Base-by-base conservation (phyloP, 306 rosid genomes). In the Begonia fuchsioides region DNA sequence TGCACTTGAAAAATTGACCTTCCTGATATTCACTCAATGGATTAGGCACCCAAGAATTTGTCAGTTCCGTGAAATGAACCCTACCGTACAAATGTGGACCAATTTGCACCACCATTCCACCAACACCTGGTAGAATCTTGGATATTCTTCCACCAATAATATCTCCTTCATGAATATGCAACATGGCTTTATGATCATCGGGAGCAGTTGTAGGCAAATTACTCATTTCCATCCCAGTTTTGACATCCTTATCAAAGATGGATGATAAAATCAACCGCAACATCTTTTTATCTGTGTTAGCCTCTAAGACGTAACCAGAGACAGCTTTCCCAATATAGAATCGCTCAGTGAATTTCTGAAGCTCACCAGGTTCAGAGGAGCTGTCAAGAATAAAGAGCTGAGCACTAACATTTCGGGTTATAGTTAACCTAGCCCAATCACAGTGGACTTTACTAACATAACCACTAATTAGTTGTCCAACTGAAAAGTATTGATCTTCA, bases 1-100 rank as follows among this genome's bases (percentile, higher is more conserved):
- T 68, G 69, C 92, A 84, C 71, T 72, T 81, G 63, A 90, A 76
- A 77, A 81, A 85, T 69, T 85, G 84, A 39, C 95, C 87, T 61
- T 81, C 93, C 15, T 65, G 68, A 75, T 70, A 90, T 68, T 82
- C 92, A 50, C 79, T 68, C 72, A 85, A 68, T 0, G 98, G 98
- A 54, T 81, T 75, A 47, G 87, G 65, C 66, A 72, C 70, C 83
- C 73, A 75, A 26, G 59, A 53, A 38, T 90, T 87, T 13, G 69
- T 39, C 54, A 90, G 80, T 59, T 90, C 98, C 44, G 79, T 65
- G 64, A 68, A 81, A 64, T 84, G 87, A 51, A 85, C 94, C 69
- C 75, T 79, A 53, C 98, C 98, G 72, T 72, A 76, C 44, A 63
- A 32, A 47, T 65, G 65, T 45, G 94, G 92, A 67, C 85, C 74